Conservation (phyloP, 768 basidiomycete species). For the Dentipellis sp. region DNA sequence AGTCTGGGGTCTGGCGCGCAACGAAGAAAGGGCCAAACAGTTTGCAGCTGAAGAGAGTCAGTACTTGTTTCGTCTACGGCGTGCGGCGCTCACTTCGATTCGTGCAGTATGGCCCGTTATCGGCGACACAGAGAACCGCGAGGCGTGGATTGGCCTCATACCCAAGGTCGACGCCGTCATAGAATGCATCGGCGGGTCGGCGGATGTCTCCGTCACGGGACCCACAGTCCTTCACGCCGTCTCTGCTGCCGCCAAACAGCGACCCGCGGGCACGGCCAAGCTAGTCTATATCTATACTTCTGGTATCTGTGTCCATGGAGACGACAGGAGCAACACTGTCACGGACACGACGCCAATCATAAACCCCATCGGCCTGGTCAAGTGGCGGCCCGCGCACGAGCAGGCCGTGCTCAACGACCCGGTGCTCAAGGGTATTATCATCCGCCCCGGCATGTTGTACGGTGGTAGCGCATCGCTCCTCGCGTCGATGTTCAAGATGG, state of each 20-base stretch:
- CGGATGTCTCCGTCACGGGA: constrained; percentile 13
- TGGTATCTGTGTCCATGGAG: constrained; percentile 35
- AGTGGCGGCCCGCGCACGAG: constrained; percentile 28
- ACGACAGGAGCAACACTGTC: constrained; percentile 23
- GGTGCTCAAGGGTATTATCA: constrained; percentile 32
- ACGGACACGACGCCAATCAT: constrained; percentile 25
- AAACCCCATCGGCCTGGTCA: constrained; percentile 10
- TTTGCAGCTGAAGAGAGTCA: constrained; percentile 34
- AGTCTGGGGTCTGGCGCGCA: constrained; percentile 36
- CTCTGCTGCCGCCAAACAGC: constrained; percentile 18
- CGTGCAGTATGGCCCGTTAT: background rate
- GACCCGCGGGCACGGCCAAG: constrained; percentile 25
- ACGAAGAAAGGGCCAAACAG: constrained; percentile 21
- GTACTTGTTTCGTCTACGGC: constrained; percentile 10
- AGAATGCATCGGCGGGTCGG: constrained; percentile 20
- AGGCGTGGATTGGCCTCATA: constrained; percentile 16
- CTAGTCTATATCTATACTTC: constrained; percentile 36
- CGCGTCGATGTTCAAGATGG: constrained; percentile 23
- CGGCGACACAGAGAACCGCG: background rate
- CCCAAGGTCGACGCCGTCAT: constrained; percentile 26
- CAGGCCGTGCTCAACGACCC: constrained; percentile 21
- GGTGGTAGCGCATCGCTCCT: constrained; percentile 31
- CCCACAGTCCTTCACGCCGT: constrained; percentile 18
- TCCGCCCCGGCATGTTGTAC: constrained; percentile 34
- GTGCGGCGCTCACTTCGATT: background rate